These are phyloP conservation scores for Theobroma grandiflorum DNA, from an alignment of 441 rosid species.

Conservation along the genomic window DNA sequence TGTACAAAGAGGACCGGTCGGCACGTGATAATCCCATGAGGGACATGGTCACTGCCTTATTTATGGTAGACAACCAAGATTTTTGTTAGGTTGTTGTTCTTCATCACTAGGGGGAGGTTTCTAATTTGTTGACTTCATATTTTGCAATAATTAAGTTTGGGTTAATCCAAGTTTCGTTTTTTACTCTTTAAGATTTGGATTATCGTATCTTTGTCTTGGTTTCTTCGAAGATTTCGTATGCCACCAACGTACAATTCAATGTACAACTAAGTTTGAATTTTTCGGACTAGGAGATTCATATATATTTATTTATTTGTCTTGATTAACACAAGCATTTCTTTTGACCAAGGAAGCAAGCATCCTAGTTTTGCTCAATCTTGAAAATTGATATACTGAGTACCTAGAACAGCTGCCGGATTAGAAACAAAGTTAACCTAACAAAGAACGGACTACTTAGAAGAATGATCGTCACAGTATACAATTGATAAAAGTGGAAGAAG, in stretches of 20 bases:
- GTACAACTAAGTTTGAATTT: constrained; percentile 9
- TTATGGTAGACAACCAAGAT: constrained; percentile 49
- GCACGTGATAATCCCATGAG: constrained; percentile 64
- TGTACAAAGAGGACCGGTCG: constrained; percentile 39
- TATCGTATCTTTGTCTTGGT: constrained; percentile 46
- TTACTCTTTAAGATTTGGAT: background rate
- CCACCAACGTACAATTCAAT: constrained; percentile 19
- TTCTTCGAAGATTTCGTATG: constrained; percentile 29
- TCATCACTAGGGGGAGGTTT: background rate
- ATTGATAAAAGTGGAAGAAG: too few relatives aligned
- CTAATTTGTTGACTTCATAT: constrained; percentile 19
- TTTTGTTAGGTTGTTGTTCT: constrained; percentile 16
- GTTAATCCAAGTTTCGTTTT: background rate
- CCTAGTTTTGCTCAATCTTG: background rate
- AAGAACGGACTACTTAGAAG: too few relatives aligned
- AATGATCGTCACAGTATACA: too few relatives aligned
- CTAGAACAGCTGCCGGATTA: background rate
- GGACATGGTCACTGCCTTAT: constrained; percentile 51
- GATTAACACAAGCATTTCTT: background rate
- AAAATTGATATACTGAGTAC: constrained; percentile 11
- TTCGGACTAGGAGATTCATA: background rate
- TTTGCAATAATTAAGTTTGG: background rate
- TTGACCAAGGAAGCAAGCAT: background rate
- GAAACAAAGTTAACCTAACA: too few relatives aligned
- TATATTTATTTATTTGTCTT: background rate